These are phyloP conservation scores for Apiospora aurea DNA, from an alignment of 2,329 filamentous ascomycete species.

Conservation along the genomic window DNA sequence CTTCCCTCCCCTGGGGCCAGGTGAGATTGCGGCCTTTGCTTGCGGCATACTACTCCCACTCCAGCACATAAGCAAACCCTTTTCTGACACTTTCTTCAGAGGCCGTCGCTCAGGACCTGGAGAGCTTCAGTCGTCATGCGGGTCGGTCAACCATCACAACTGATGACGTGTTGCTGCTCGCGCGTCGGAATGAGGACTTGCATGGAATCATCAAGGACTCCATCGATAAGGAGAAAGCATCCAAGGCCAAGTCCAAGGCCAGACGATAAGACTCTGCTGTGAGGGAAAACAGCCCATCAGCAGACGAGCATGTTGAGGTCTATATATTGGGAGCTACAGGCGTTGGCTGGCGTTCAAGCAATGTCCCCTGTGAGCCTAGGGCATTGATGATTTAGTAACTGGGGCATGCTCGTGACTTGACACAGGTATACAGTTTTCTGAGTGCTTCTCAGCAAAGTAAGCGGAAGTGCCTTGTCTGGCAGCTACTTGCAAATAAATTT, in stretches of 20 bases:
- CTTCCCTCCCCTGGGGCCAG: not conserved
- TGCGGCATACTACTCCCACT: not conserved
- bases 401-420: not conserved
- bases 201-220: constrained; percentile 76
- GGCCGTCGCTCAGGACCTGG: constrained; percentile 63
- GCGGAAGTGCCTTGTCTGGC: not conserved
- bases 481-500: not conserved
- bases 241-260: constrained; percentile 47
- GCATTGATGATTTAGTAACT: not conserved
- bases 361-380: not conserved
- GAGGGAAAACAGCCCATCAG: not conserved
- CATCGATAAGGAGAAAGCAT: constrained; percentile 66
- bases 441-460: not conserved
- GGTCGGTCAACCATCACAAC: constrained; percentile 80
- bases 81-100: constrained; percentile 47
- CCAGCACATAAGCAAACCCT: not conserved
- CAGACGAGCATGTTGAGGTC: not conserved
- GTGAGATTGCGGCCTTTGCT: not conserved
- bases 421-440: not conserved
- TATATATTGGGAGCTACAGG: not conserved
- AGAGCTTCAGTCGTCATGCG: constrained; percentile 74
- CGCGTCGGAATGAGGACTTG: constrained; percentile 85
- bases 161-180: constrained; percentile 87
- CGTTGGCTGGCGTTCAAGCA: not conserved
- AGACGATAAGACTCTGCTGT: constrained; percentile 36